Evolutionary conservation across 2,329 filamentous ascomycete species (phyloP).

Genomic region (Fusarium sp.): DNA sequence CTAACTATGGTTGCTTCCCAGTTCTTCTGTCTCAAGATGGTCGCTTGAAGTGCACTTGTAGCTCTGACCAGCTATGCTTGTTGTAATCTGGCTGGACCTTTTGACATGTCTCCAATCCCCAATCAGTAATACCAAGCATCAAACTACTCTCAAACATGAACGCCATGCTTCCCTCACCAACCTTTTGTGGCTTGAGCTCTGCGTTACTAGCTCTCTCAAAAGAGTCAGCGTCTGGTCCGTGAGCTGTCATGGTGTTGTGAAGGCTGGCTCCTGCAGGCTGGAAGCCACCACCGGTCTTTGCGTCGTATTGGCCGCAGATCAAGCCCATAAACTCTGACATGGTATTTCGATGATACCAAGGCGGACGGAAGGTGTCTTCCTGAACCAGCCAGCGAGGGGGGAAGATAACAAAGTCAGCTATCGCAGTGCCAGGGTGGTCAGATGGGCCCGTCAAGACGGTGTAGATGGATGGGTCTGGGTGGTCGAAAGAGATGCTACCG

Average conservation of each 20-base stretch:
- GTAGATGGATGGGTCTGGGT: slow-evolving; percentile 85
- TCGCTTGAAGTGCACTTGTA: slow-evolving; percentile 43
- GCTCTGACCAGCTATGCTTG: slow-evolving; percentile 78
- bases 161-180: slow-evolving; percentile 74
- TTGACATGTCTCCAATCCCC: slow-evolving; percentile 73
- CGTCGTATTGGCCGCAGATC: slow-evolving; percentile 72
- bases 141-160: slow-evolving; percentile 80
- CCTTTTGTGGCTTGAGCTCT: slow-evolving; percentile 69
- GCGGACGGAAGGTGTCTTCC: slow-evolving; percentile 79
- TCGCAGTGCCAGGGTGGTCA: slow-evolving; percentile 72
- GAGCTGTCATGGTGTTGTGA: slow-evolving; percentile 81
- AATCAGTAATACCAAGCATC: slow-evolving; percentile 81
- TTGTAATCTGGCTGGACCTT: slow-evolving; percentile 78
- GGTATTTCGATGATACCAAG: slow-evolving; percentile 81
- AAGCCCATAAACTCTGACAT: slow-evolving; percentile 78
- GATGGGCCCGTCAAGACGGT: slow-evolving; percentile 78
- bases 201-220: slow-evolving; percentile 70
- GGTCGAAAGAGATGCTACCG: slow-evolving; percentile 75
- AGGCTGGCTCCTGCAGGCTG: slow-evolving; percentile 71
- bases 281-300: slow-evolving; percentile 72
- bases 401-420: slow-evolving; percentile 82
- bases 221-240: slow-evolving; percentile 71
- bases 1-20: no score
- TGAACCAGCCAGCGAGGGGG: slow-evolving; percentile 79
- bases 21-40: slow-evolving; percentile 12